These are phyloP conservation scores for Nakazawaea laoshanensis DNA, from an alignment of 805 yeast species.

Conservation along the genomic window DNA sequence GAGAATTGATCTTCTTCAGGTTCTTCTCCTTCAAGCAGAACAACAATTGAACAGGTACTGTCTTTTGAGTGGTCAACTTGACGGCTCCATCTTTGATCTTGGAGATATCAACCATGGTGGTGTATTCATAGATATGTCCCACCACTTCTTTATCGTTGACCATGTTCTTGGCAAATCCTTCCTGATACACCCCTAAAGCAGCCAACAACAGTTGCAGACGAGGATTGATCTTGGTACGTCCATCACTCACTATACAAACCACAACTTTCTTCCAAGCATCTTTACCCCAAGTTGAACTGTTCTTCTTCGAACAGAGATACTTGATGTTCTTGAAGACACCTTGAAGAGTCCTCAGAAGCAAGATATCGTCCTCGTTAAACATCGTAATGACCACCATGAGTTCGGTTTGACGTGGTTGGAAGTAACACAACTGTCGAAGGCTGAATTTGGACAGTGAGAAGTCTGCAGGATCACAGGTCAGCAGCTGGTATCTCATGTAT, in stretches of 20 bases:
- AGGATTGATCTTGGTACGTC: constrained; percentile 76
- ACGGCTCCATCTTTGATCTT: constrained; percentile 54
- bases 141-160: constrained; percentile 76
- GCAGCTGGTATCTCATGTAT: constrained; percentile 90
- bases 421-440: constrained; percentile 75
- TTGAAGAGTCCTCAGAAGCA: constrained; percentile 76
- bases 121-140: constrained; percentile 89
- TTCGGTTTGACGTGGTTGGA: constrained; percentile 77
- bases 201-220: constrained; percentile 74
- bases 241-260: constrained; percentile 85
- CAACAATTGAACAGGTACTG: constrained; percentile 77
- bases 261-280: constrained; percentile 94
- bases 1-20: constrained; percentile 86
- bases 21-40: constrained; percentile 89
- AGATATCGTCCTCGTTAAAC: constrained; percentile 82
- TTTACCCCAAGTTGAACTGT: constrained; percentile 80
- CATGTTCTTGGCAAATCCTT: constrained; percentile 88
- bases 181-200: constrained; percentile 87
- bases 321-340: constrained; percentile 86
- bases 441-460: constrained; percentile 57
- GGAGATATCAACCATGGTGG: constrained; percentile 82
- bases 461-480: constrained; percentile 82
- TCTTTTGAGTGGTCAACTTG: constrained; percentile 55
- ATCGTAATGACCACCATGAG: constrained; percentile 79
- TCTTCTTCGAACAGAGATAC: constrained; percentile 57